Conservation (phyloP, 257 asterid genomes). For the Solanum megistacrolobum region DNA sequence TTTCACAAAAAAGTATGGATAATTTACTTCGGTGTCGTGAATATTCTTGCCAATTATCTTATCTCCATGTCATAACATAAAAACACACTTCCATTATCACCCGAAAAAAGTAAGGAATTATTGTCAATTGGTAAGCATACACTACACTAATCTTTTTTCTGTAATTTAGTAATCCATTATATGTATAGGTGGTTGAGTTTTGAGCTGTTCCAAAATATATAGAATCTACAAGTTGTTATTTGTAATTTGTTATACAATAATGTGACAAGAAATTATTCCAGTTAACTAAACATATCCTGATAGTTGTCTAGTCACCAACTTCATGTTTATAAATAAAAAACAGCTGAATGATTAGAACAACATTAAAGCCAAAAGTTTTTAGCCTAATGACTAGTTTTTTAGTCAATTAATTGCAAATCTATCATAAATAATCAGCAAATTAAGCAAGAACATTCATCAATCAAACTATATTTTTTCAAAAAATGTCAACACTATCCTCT, state of each 20-base stretch:
- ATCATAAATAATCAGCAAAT: neutral
- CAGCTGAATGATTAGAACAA: neutral
- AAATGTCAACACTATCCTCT: neutral
- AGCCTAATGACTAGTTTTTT: no score
- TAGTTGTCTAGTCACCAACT: neutral
- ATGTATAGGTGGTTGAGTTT: neutral
- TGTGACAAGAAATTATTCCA: neutral
- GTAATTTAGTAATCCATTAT: neutral
- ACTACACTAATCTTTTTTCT: neutral
- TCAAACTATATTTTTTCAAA: neutral
- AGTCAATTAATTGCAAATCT: neutral
- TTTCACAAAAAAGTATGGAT: neutral
- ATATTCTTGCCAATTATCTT: neutral
- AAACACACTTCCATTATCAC: neutral
- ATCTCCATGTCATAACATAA: neutral
- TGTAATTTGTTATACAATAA: neutral
- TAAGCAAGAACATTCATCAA: neutral
- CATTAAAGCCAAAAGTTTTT: neutral
- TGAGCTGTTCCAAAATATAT: neutral
- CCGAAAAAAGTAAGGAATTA: neutral
- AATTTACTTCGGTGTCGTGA: neutral
- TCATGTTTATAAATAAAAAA: neutral
- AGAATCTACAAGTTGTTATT: neutral
- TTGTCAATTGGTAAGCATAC: neutral
- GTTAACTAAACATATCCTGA: neutral